Conservation (phyloP, 768 basidiomycete genomes). For the Tricholoma sp. region DNA sequence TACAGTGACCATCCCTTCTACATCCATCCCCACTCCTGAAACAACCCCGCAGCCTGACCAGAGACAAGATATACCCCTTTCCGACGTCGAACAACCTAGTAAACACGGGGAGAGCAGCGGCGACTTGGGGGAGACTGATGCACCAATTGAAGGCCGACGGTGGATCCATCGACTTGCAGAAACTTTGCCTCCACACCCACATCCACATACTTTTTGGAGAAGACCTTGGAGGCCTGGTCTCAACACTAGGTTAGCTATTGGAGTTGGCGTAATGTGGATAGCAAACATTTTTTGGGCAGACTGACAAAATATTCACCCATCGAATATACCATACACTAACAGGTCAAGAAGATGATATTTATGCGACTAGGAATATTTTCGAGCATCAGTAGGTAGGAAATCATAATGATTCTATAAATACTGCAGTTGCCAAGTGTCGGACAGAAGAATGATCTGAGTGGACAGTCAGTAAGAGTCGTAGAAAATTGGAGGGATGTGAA, state of each 20-base stretch:
- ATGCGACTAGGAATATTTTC: background rate
- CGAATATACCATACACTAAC: background rate
- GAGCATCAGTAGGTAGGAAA: too few relatives aligned
- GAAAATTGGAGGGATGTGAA: background rate
- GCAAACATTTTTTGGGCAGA: constrained; percentile 58
- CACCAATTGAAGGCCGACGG: constrained; percentile 32
- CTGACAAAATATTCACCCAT: constrained; percentile 5
- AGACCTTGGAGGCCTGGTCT: constrained; percentile 30
- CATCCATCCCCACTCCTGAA: constrained; percentile 10
- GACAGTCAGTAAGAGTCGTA: background rate
- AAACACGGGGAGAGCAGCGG: constrained; percentile 16
- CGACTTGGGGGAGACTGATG: constrained; percentile 38
- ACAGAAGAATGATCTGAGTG: background rate
- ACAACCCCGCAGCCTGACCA: constrained; percentile 13
- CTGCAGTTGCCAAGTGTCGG: background rate
- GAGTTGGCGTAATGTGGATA: constrained; percentile 53
- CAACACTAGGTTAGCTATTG: constrained; percentile 36
- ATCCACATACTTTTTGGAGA: constrained; percentile 20
- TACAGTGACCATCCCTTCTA: constrained; percentile 1
- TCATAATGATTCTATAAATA: too few relatives aligned
- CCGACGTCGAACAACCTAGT: constrained; percentile 6
- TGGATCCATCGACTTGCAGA: constrained; percentile 52
- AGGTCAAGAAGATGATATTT: background rate
- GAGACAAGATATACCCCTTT: constrained; percentile 13
- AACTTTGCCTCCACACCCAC: constrained; percentile 18